Percentiles rank a stretch among this genome's conserved stretches.
phyloP scores from a whole-genome alignment of 139 green algal genomes.

The Asterochloris erici region DNA sequence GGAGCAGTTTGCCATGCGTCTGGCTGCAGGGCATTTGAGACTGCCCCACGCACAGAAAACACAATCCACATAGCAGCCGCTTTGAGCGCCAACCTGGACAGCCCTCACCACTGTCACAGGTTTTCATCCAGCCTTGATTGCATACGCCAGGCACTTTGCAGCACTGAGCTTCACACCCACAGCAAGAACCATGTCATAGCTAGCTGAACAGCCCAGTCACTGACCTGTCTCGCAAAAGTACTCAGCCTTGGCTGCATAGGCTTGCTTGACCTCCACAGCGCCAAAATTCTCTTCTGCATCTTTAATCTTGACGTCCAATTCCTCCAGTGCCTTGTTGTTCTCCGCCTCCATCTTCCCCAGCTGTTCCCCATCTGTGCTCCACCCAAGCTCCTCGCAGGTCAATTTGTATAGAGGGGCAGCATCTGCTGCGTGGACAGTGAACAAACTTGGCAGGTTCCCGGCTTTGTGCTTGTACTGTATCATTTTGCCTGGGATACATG shows the following conservation, averaged over 20 bases:
- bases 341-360: slow-evolving; percentile 53
- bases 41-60: no score
- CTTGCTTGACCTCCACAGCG: slow-evolving; percentile 94
- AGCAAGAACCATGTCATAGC: no score
- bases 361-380: slow-evolving; percentile 44
- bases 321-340: slow-evolving; percentile 50
- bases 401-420: slow-evolving; percentile 70
- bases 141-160: neutral
- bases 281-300: slow-evolving; percentile 92
- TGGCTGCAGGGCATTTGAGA: no score
- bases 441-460: neutral
- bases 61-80: no score
- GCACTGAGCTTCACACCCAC: neutral
- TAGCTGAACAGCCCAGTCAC: neutral
- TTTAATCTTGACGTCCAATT: slow-evolving; percentile 73
- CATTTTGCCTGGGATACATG: neutral
- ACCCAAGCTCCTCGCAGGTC: slow-evolving; percentile 64
- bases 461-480: neutral
- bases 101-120: neutral
- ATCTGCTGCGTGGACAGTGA: slow-evolving; percentile 39
- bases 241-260: slow-evolving; percentile 80
- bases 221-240: slow-evolving; percentile 74
- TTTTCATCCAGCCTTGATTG: neutral
- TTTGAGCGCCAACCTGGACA: no score
- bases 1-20: no score